A percentile compares a stretch with the other conserved stretches of the same genome.
Evolutionary conservation across 2,329 filamentous ascomycete species (phyloP).

Genomic region (Talaromyces sp.): DNA sequence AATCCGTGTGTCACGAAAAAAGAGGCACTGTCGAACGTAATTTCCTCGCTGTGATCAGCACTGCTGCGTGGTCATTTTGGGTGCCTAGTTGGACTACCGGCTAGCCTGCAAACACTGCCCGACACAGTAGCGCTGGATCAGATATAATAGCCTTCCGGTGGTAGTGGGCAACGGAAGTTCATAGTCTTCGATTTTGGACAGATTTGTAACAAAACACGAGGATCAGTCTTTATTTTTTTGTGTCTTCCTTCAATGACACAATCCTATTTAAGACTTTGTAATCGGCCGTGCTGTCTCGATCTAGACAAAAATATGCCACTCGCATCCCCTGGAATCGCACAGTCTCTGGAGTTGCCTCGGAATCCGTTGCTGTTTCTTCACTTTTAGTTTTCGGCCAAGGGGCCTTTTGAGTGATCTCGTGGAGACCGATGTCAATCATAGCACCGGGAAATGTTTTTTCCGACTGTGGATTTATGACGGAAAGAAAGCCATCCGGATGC

Average conservation of each 20-base stretch:
- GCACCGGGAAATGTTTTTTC: conserved; percentile 76
- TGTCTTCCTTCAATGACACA: conserved; percentile 75
- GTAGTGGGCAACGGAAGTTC: too few relatives aligned
- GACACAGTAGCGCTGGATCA: too few relatives aligned
- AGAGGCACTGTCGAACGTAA: too few relatives aligned
- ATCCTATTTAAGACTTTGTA: conserved; percentile 87
- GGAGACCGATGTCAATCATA: conserved; percentile 77
- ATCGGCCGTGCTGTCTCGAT: conserved; percentile 74
- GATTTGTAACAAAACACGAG: too few relatives aligned
- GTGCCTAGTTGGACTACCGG: too few relatives aligned
- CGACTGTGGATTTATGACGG: conserved; percentile 79
- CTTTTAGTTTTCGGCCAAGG: conserved; percentile 76
- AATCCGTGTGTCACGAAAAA: too few relatives aligned
- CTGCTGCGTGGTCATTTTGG: too few relatives aligned
- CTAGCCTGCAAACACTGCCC: too few relatives aligned
- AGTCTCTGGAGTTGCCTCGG: conserved; percentile 56
- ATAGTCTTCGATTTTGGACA: too few relatives aligned
- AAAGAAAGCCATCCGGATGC: conserved; percentile 74
- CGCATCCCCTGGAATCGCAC: conserved; percentile 90
- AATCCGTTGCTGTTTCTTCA: conserved; percentile 42
- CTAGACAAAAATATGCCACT: conserved; percentile 80
- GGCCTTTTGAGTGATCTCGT: conserved; percentile 68
- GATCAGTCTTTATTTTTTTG: neutral
- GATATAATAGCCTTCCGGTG: too few relatives aligned
- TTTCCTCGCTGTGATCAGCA: too few relatives aligned